A percentile compares a stretch with the other conserved stretches of the same genome.
Conservation (phyloP, 2,329 filamentous ascomycete genomes). For the Pseudogymnoascus sp. region DNA sequence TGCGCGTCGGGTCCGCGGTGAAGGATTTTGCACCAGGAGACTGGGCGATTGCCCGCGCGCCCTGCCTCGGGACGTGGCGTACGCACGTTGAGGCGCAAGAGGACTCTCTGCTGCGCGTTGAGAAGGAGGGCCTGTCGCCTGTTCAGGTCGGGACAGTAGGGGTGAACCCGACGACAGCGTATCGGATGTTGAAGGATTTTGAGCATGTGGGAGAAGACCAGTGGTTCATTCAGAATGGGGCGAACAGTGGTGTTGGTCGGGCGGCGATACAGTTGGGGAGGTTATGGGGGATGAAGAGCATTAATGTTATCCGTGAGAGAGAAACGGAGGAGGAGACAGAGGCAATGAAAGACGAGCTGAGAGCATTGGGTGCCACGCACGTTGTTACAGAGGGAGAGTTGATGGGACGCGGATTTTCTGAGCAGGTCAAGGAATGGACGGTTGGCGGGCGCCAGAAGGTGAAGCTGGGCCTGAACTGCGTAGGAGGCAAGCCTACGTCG, state of each 20-base stretch:
- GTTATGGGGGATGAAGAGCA: constrained; percentile 81
- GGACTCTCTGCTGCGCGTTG: constrained; percentile 60
- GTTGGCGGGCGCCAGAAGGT: constrained; percentile 64
- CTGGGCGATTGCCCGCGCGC: constrained; percentile 83
- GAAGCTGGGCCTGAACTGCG: constrained; percentile 81
- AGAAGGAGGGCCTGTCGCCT: constrained; percentile 62
- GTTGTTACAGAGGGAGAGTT: constrained; percentile 44
- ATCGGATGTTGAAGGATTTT: constrained; percentile 85
- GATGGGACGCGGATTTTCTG: constrained; percentile 37
- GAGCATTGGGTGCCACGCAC: constrained; percentile 47
- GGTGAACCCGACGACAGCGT: constrained; percentile 91
- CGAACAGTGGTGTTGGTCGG: constrained; percentile 86
- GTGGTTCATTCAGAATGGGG: constrained; percentile 96
- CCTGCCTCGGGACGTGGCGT: constrained; percentile 87
- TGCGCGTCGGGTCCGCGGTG: constrained; percentile 53
- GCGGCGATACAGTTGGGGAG: constrained; percentile 82
- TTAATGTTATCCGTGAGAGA: constrained; percentile 79
- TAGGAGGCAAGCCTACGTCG: constrained; percentile 79
- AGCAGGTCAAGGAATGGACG: constrained; percentile 54
- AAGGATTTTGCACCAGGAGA: constrained; percentile 62
- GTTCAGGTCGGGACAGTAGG: constrained; percentile 80
- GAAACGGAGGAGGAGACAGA: constrained; percentile 57
- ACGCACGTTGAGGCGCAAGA: constrained; percentile 70
- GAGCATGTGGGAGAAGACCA: constrained; percentile 60
- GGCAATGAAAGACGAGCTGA: constrained; percentile 53